Percentiles rank a stretch among this genome's conserved stretches.
Evolutionary conservation across 1,284 basidiomycete genomes (phyloP).

Genomic region (Sporisorium scitamineum): DNA sequence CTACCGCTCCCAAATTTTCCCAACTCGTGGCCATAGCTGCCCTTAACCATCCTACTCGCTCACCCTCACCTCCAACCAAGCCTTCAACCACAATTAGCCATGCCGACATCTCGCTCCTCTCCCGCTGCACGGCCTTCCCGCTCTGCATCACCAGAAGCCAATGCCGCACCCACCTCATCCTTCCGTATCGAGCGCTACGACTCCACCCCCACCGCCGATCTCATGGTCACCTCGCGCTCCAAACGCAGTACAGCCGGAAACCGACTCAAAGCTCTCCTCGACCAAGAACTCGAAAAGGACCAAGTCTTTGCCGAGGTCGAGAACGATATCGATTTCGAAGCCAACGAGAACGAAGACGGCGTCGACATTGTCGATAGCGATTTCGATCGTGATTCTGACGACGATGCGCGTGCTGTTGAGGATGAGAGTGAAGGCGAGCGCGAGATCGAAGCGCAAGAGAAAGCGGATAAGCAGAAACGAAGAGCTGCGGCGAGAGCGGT

Average conservation of each 20-base stretch:
- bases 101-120: conserved; percentile 9
- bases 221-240: conserved; percentile 49
- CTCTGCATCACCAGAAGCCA: background rate
- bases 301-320: conserved; percentile 65
- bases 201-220: conserved; percentile 1
- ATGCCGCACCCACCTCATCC: conserved; percentile 10
- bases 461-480: conserved; percentile 37
- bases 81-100: background rate
- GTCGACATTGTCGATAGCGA: conserved; percentile 67
- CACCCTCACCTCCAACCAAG: background rate
- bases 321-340: conserved; percentile 62
- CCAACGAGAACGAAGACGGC: conserved; percentile 55
- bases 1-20: background rate
- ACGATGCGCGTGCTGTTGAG: conserved; percentile 31
- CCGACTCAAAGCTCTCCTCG: conserved; percentile 62
- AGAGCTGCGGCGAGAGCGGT: conserved; percentile 29
- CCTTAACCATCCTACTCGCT: background rate
- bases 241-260: conserved; percentile 55
- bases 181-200: conserved; percentile 42
- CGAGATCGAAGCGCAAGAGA: conserved; percentile 55
- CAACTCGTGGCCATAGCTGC: background rate
- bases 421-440: conserved; percentile 52
- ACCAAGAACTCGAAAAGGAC: conserved; percentile 63
- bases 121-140: conserved; percentile 9
- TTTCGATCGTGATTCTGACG: conserved; percentile 60